Conservation (phyloP, 352 stramenopile genomes). For the Phytophthora rubi region DNA sequence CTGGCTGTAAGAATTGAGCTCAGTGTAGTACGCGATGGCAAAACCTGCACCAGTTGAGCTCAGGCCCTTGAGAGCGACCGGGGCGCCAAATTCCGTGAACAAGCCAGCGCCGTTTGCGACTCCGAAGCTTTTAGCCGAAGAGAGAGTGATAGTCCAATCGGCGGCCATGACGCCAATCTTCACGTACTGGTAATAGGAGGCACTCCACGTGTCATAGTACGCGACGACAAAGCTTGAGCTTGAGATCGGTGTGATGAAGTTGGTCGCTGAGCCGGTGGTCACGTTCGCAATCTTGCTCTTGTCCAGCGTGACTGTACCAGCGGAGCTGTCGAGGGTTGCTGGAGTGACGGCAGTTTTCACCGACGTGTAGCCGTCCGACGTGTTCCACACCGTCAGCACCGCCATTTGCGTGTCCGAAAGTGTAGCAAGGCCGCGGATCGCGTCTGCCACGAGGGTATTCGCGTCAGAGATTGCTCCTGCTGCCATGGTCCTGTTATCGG, state of each 20-base stretch:
- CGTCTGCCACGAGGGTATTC: slow-evolving; percentile 37
- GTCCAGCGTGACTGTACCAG: slow-evolving; percentile 22
- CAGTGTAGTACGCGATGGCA: slow-evolving; percentile 57
- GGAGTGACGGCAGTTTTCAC: slow-evolving; percentile 27
- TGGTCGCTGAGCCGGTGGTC: slow-evolving; percentile 38
- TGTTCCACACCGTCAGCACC: slow-evolving; percentile 26
- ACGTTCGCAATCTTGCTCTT: slow-evolving; percentile 32
- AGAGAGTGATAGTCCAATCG: slow-evolving; percentile 48
- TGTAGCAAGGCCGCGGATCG: slow-evolving; percentile 60
- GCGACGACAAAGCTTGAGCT: slow-evolving; percentile 47
- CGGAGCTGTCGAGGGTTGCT: slow-evolving; percentile 31
- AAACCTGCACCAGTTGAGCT: slow-evolving; percentile 35
- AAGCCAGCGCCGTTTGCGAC: slow-evolving; percentile 29
- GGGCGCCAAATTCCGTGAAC: slow-evolving; percentile 46
- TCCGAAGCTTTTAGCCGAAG: slow-evolving; percentile 40
- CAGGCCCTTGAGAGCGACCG: slow-evolving; percentile 37
- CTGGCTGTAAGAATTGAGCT: not conserved
- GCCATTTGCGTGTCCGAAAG: slow-evolving; percentile 62
- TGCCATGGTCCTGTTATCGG: slow-evolving; percentile 42
- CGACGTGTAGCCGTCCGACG: not conserved
- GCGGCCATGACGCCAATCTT: slow-evolving; percentile 44
- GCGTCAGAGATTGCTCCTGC: slow-evolving; percentile 10
- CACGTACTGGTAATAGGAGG: slow-evolving; percentile 43
- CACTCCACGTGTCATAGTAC: slow-evolving; percentile 54
- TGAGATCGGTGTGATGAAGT: slow-evolving; percentile 47